These are phyloP conservation scores for Ochromonas danica DNA, from an alignment of 108 stramenopile species.

Conservation along the genomic window DNA sequence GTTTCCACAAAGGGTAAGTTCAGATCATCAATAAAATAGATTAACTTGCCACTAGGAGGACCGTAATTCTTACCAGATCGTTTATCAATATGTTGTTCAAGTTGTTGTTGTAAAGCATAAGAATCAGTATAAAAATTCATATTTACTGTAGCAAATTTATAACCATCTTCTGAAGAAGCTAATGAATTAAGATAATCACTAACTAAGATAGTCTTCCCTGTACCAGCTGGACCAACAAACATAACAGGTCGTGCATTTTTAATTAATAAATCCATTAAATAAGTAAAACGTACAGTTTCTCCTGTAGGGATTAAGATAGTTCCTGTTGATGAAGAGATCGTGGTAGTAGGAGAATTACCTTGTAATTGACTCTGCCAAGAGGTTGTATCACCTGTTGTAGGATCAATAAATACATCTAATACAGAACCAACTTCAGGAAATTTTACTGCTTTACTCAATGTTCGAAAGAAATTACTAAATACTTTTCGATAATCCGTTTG, in stretches of 20 bases:
- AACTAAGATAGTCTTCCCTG: conserved; percentile 53
- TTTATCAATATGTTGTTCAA: conserved; percentile 56
- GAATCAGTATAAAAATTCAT: conserved; percentile 59
- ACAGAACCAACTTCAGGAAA: conserved; percentile 24
- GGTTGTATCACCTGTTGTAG: neutral
- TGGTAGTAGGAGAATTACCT: neutral
- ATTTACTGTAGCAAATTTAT: conserved; percentile 43
- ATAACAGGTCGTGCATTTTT: conserved; percentile 37
- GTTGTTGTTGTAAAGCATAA: conserved; percentile 42
- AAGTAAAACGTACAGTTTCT: conserved; percentile 41
- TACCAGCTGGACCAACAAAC: conserved; percentile 53
- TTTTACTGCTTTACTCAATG: conserved; percentile 25
- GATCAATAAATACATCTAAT: conserved; percentile 14
- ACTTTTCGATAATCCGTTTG: conserved; percentile 11
- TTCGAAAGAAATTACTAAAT: conserved; percentile 1
- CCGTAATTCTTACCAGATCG: conserved; percentile 52
- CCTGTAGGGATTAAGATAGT: conserved; percentile 47
- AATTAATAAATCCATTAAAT: conserved; percentile 33
- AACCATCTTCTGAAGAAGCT: neutral
- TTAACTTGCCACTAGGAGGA: conserved; percentile 40
- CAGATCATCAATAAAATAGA: conserved; percentile 55
- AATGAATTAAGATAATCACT: conserved; percentile 42
- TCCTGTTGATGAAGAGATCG: neutral
- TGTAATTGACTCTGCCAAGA: conserved; percentile 20
- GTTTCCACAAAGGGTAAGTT: conserved; percentile 55